A percentile compares a stretch with the other conserved stretches of the same genome.
Conservation (phyloP, 257 asterid species). For the Petunia axillaris region DNA sequence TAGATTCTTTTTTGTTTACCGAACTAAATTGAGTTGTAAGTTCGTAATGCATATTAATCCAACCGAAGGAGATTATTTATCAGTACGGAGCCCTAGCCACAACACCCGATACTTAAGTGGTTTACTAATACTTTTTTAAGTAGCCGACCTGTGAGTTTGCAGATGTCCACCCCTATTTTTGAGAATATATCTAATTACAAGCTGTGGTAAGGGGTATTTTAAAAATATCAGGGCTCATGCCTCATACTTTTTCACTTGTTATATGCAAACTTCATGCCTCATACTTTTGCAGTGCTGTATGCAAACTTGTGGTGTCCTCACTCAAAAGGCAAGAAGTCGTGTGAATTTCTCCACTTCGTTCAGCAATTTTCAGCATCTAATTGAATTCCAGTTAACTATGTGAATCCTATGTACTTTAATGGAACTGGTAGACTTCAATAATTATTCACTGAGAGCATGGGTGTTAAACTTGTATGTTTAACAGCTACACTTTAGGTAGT, state of each 20-base stretch:
- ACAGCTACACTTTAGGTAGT: neutral
- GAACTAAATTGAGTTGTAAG: neutral
- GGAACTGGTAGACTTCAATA: neutral
- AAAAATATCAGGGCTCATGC: neutral
- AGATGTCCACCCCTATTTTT: constrained; percentile 1
- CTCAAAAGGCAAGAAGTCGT: neutral
- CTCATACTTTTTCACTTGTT: neutral
- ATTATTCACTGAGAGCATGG: constrained; percentile 10
- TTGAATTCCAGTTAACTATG: constrained; percentile 6
- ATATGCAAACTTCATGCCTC: neutral
- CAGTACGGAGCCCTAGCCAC: neutral
- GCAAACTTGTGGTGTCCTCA: constrained; percentile 11
- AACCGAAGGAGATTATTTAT: constrained; percentile 9
- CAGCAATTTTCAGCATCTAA: constrained; percentile 15
- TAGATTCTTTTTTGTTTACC: neutral
- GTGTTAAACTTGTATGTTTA: neutral
- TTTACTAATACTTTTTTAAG: neutral
- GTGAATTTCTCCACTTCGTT: neutral
- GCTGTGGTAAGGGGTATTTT: neutral
- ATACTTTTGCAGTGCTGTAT: neutral
- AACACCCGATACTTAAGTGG: neutral
- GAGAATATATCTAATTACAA: neutral
- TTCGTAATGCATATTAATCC: neutral
- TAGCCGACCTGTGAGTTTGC: neutral
- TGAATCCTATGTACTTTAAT: neutral